Conservation (phyloP, 2,329 filamentous ascomycete genomes). For the Neofusicoccum umdonicola region DNA sequence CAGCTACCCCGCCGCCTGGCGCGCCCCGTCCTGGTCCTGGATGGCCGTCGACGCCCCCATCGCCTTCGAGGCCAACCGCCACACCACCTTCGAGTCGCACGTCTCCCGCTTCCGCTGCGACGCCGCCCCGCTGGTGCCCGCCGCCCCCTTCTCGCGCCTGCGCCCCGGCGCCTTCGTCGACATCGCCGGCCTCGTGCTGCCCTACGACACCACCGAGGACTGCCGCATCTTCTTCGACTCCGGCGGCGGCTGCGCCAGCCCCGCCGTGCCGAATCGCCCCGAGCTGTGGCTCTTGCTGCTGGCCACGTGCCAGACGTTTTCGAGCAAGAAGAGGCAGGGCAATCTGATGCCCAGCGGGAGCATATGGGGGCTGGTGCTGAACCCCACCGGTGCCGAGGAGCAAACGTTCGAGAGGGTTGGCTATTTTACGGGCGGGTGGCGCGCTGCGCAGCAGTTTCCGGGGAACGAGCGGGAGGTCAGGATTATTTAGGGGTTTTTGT, state of each 20-base stretch:
- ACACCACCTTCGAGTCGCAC: slow-evolving; percentile 9
- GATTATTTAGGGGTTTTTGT: neutral
- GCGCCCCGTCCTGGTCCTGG: slow-evolving; percentile 4
- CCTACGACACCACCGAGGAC: slow-evolving; percentile 6
- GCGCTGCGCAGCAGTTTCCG: slow-evolving; percentile 3
- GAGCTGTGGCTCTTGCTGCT: neutral
- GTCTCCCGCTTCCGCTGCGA: neutral
- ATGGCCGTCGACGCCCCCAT: slow-evolving; percentile 7
- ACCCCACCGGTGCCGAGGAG: neutral
- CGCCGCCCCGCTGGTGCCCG: neutral
- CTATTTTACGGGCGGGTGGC: neutral
- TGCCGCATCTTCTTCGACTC: slow-evolving; percentile 1
- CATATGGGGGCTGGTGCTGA: neutral
- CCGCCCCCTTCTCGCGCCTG: neutral
- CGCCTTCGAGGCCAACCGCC: slow-evolving; percentile 5
- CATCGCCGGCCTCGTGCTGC: neutral
- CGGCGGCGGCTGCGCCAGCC: neutral
- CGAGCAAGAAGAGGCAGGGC: slow-evolving; percentile 5
- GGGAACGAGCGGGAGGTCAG: neutral
- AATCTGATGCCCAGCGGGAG: neutral
- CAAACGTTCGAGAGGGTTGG: neutral
- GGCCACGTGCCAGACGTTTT: neutral
- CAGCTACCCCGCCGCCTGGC: neutral
- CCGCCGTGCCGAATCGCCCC: neutral
- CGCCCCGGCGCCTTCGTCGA: neutral